Percentiles rank a stretch among this genome's conserved stretches.
Conservation (phyloP, 2,329 filamentous ascomycete genomes). For the Xylaria sp. region DNA sequence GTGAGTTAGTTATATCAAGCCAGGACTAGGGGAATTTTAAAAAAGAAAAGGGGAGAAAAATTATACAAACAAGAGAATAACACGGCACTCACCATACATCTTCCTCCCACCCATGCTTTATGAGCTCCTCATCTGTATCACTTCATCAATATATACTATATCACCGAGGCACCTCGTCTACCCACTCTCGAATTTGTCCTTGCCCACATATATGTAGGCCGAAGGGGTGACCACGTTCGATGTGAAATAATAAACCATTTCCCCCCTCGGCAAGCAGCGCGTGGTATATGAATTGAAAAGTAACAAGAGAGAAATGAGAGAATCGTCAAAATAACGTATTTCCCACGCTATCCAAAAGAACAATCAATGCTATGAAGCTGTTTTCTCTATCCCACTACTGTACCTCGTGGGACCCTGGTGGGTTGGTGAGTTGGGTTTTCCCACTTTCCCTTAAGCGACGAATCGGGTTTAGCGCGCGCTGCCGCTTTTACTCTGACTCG, state of each 20-base stretch:
- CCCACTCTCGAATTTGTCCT: slow-evolving; percentile 98
- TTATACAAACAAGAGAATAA: not conserved
- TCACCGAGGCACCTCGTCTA: slow-evolving; percentile 18
- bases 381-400: too few species aligned
- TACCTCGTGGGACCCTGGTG: too few species aligned
- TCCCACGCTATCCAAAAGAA: too few species aligned
- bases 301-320: not conserved
- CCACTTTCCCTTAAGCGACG: too few species aligned
- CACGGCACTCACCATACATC: slow-evolving; percentile 78
- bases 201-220: slow-evolving; percentile 93
- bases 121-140: slow-evolving; percentile 86
- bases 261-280: not conserved
- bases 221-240: slow-evolving; percentile 82
- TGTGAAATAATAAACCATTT: slow-evolving; percentile 95
- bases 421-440: too few species aligned
- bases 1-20: slow-evolving; percentile 5
- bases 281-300: not conserved
- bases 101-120: slow-evolving; percentile 91
- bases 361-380: too few species aligned
- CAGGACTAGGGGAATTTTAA: too few species aligned
- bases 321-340: too few species aligned
- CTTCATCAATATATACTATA: slow-evolving; percentile 11
- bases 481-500: too few species aligned
- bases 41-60: not conserved
- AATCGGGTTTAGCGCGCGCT: too few species aligned